Conservation (phyloP, 2,329 filamentous ascomycete genomes). For the Sphaerostilbella broomeana region DNA sequence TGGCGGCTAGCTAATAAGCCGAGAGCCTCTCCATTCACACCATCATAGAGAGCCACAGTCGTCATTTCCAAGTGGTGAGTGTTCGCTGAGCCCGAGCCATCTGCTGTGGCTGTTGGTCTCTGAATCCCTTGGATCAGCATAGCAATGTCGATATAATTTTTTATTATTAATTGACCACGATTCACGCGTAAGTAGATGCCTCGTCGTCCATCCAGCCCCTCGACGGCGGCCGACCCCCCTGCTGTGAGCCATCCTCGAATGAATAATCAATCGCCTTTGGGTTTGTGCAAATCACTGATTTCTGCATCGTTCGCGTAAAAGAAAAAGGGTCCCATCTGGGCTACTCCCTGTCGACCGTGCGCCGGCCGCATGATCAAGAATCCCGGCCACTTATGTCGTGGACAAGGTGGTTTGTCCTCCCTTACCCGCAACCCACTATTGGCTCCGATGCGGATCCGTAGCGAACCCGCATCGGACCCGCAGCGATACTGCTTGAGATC, state of each 20-base stretch:
- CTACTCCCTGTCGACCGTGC: conserved; percentile 14
- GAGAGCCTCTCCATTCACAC: no score
- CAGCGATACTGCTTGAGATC: background rate
- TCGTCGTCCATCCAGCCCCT: conserved; percentile 3
- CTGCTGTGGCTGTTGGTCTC: no score
- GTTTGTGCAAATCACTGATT: background rate
- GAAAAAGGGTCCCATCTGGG: conserved; percentile 13
- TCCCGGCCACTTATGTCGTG: conserved; percentile 13
- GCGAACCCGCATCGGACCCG: background rate
- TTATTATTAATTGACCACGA: background rate
- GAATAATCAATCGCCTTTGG: background rate
- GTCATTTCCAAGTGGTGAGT: conserved; percentile 2
- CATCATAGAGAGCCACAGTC: no score
- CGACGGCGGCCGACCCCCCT: conserved; percentile 6
- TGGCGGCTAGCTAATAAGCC: no score
- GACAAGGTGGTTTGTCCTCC: conserved; percentile 12
- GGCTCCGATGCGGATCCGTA: background rate
- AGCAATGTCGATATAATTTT: no score
- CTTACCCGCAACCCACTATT: background rate
- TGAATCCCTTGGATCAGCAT: no score
- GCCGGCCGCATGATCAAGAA: conserved; percentile 13
- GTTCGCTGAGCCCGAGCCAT: no score
- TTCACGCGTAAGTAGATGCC: conserved; percentile 9
- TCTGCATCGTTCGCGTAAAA: background rate
- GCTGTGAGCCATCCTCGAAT: conserved; percentile 3